Evolutionary conservation across 1,284 basidiomycete genomes (phyloP).

Genomic region (Moesziomyces aphidis): DNA sequence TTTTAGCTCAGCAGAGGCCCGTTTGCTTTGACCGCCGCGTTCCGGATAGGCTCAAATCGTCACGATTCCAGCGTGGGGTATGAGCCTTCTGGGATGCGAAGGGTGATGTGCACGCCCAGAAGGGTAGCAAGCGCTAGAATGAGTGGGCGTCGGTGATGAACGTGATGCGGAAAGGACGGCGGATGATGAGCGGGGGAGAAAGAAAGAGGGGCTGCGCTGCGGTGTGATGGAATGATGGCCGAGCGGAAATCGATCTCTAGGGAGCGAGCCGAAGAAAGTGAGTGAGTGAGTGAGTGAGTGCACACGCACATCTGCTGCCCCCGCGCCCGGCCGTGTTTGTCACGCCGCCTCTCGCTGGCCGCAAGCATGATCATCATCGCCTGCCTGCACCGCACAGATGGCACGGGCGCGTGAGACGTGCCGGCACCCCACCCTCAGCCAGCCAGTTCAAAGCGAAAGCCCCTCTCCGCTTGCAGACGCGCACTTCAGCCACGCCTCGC

Average conservation of each 20-base stretch:
- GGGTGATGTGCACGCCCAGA: neutral
- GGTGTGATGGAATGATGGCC: neutral
- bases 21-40: neutral
- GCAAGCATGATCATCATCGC: too few species aligned
- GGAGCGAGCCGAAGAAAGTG: neutral
- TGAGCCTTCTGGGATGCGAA: neutral
- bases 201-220: too few species aligned
- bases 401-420: slow-evolving; percentile 29
- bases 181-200: neutral
- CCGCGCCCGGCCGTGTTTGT: neutral
- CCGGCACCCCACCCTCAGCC: neutral
- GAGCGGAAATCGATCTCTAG: neutral
- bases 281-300: neutral
- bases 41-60: too few species aligned
- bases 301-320: too few species aligned
- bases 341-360: too few species aligned
- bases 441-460: neutral
- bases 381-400: neutral
- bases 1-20: too few species aligned
- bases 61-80: neutral
- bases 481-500: neutral
- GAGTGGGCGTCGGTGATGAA: neutral
- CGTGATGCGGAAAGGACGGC: too few species aligned
- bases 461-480: neutral
- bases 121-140: neutral